phyloP scores from a whole-genome alignment of 306 rosid genomes.

The Lupinus albus region DNA sequence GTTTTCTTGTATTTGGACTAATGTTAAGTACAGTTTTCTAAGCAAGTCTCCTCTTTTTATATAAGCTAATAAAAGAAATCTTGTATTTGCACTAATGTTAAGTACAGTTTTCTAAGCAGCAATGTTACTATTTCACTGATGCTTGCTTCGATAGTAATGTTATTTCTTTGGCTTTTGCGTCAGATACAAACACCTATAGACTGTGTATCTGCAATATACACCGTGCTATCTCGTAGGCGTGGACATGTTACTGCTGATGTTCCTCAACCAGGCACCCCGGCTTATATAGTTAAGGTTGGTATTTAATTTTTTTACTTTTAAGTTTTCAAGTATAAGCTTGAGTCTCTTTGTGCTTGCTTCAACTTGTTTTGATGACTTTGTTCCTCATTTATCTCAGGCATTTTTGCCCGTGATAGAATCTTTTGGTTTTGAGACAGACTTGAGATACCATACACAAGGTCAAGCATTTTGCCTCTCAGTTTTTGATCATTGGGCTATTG shows the following conservation, averaged over 20 bases:
- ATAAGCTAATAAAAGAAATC: background rate
- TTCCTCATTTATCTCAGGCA: constrained; percentile 60
- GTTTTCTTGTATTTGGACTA: constrained; percentile 5
- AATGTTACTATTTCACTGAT: constrained; percentile 25
- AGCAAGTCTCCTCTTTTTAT: too few relatives aligned
- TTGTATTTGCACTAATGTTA: constrained; percentile 14
- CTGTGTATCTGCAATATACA: constrained; percentile 97
- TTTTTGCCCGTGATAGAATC: constrained; percentile 96
- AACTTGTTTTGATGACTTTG: constrained; percentile 26
- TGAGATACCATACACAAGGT: constrained; percentile 97
- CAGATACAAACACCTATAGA: constrained; percentile 98
- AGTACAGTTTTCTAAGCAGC: background rate
- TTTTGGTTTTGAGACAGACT: constrained; percentile 94
- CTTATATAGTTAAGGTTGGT: constrained; percentile 85
- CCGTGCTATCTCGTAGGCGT: constrained; percentile 95
- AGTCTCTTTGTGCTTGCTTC: too few relatives aligned
- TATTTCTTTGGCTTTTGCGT: constrained; percentile 40
- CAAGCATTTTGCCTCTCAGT: constrained; percentile 88
- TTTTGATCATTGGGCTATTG: constrained; percentile 98
- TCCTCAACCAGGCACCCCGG: constrained; percentile 99
- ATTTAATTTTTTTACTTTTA: constrained; percentile 29
- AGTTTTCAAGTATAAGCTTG: background rate
- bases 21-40: background rate
- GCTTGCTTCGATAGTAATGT: constrained; percentile 33
- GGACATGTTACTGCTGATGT: constrained; percentile 99